Evolutionary conservation across 2,329 filamentous ascomycete species (phyloP).

Genomic region (Zymoseptoria ardabiliae): DNA sequence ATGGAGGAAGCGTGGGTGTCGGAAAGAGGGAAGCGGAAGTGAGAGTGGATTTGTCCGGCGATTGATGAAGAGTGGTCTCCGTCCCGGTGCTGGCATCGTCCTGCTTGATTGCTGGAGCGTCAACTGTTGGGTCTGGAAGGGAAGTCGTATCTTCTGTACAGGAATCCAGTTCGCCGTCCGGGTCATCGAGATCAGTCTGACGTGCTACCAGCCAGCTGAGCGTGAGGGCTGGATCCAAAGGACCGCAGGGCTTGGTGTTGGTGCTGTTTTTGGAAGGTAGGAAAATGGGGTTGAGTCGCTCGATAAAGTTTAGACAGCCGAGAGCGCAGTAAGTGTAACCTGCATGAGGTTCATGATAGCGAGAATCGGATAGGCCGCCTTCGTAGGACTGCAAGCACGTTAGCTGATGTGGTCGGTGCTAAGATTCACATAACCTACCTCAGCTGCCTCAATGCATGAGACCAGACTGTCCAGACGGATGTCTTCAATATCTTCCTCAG

Average conservation of each 20-base stretch:
- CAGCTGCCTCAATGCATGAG: constrained; percentile 59
- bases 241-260: constrained; percentile 17
- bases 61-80: constrained; percentile 17
- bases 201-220: constrained; percentile 41
- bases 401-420: not conserved
- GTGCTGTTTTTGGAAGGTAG: constrained; percentile 4
- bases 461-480: constrained; percentile 66
- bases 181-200: constrained; percentile 35
- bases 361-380: constrained; percentile 72
- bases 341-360: constrained; percentile 76
- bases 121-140: not conserved
- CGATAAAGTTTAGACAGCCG: constrained; percentile 68
- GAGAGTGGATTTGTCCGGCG: constrained; percentile 17
- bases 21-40: constrained; percentile 6
- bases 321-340: constrained; percentile 89
- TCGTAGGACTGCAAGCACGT: constrained; percentile 63
- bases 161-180: constrained; percentile 32
- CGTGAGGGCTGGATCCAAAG: constrained; percentile 33
- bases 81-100: not conserved
- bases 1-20: not conserved
- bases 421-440: constrained; percentile 27
- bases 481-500: constrained; percentile 56
- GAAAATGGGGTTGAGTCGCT: constrained; percentile 41
- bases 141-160: not conserved
- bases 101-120: not conserved